A percentile compares a stretch with the other conserved stretches of the same genome.
Evolutionary conservation across 1,284 basidiomycete species (phyloP).

Genomic region (Ceratobasidium sp.): DNA sequence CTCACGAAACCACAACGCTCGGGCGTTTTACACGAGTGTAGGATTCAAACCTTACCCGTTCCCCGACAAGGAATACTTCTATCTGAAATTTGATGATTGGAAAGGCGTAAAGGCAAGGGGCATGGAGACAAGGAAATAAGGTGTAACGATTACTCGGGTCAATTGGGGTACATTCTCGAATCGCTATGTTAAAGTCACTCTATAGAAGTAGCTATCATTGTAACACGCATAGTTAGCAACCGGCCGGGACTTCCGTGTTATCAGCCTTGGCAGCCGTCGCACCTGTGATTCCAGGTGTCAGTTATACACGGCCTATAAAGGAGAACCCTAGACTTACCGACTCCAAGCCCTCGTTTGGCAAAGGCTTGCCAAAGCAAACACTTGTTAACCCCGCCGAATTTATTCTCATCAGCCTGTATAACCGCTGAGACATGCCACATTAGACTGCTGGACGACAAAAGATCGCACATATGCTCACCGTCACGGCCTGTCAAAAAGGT

Average conservation of each 20-base stretch:
- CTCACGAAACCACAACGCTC: slow-evolving; percentile 31
- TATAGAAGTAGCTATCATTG: too few relatives aligned
- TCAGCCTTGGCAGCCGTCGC: too few relatives aligned
- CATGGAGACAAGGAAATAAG: not conserved
- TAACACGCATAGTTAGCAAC: too few relatives aligned
- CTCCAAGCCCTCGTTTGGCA: slow-evolving; percentile 28
- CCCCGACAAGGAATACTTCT: slow-evolving; percentile 31
- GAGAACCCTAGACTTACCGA: not conserved
- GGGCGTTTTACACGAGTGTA: slow-evolving; percentile 29
- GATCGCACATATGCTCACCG: too few relatives aligned
- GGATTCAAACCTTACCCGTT: slow-evolving; percentile 36
- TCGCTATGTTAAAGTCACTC: too few relatives aligned
- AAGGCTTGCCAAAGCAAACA: slow-evolving; percentile 42
- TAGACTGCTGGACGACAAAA: too few relatives aligned
- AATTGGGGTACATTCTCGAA: not conserved
- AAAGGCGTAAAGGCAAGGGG: too few relatives aligned
- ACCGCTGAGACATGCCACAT: slow-evolving; percentile 28
- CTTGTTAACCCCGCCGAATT: slow-evolving; percentile 41
- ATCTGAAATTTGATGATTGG: slow-evolving; percentile 26
- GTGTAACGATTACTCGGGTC: not conserved
- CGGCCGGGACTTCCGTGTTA: not conserved
- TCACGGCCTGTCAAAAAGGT: too few relatives aligned
- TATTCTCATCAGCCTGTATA: slow-evolving; percentile 41
- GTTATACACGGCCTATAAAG: not conserved
- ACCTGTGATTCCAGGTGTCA: slow-evolving; percentile 10